Evolutionary conservation across 169 alveolate genomes (phyloP).

Genomic region (Cryptosporidium baileyi): DNA sequence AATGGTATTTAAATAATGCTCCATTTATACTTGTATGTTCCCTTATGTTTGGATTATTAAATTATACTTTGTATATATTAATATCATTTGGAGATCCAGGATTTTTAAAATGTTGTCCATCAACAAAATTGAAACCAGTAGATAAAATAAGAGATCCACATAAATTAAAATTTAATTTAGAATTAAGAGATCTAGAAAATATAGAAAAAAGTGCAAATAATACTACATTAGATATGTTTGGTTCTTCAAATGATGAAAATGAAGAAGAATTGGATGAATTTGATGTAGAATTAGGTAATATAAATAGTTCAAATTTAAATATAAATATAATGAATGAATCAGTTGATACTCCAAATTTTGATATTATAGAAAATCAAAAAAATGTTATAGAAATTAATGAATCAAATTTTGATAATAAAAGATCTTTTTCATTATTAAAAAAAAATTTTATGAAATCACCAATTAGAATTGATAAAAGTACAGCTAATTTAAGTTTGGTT

Average conservation of each 20-base stretch:
- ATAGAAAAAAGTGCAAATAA: neutral
- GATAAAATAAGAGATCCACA: slow-evolving; percentile 34
- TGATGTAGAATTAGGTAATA: neutral
- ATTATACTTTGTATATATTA: slow-evolving; percentile 33
- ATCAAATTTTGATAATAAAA: neutral
- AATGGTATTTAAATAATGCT: slow-evolving; percentile 52
- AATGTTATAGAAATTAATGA: neutral
- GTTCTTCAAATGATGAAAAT: neutral
- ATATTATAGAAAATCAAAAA: neutral
- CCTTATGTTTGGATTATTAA: slow-evolving; percentile 2
- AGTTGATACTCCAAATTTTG: neutral
- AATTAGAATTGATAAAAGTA: slow-evolving; percentile 58
- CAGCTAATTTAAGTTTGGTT: slow-evolving; percentile 42
- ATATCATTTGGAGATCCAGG: slow-evolving; percentile 68
- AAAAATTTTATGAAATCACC: slow-evolving; percentile 22
- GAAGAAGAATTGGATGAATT: slow-evolving; percentile 30
- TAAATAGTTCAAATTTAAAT: neutral
- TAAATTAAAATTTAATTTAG: slow-evolving; percentile 19
- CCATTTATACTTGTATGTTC: slow-evolving; percentile 34
- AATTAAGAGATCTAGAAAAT: neutral
- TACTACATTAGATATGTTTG: neutral
- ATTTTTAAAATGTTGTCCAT: slow-evolving; percentile 30
- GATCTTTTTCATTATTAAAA: slow-evolving; percentile 30
- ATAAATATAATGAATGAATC: neutral
- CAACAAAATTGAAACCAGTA: slow-evolving; percentile 44